Evolutionary conservation across 2,329 filamentous ascomycete genomes (phyloP).

Genomic region (Cladosporium sp.): DNA sequence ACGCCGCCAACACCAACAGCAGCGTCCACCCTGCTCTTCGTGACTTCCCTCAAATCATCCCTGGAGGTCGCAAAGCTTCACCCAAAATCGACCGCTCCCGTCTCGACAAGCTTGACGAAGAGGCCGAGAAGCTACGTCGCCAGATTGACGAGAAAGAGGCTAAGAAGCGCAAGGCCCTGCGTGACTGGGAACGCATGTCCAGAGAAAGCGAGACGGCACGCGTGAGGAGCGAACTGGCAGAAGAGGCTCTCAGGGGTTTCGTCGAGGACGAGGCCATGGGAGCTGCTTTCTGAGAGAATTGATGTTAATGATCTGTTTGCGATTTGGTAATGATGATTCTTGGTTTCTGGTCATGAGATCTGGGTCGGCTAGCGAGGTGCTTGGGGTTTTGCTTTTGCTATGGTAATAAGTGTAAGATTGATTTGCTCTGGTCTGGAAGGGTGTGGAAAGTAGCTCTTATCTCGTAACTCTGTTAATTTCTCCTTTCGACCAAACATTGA

Average conservation of each 20-base stretch:
- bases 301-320: conserved; percentile 7
- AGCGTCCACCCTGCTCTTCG: conserved; percentile 40
- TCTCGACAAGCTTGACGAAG: conserved; percentile 50
- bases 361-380: conserved; percentile 5
- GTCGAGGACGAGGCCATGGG: conserved; percentile 45
- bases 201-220: conserved; percentile 49
- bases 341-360: neutral
- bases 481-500: neutral
- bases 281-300: conserved; percentile 28
- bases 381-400: neutral
- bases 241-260: conserved; percentile 47
- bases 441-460: conserved; percentile 4
- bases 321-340: conserved; percentile 1
- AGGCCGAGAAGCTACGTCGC: conserved; percentile 48
- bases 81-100: conserved; percentile 47
- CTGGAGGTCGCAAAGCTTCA: conserved; percentile 47
- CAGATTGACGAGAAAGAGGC: conserved; percentile 51
- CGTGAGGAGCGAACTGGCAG: conserved; percentile 50
- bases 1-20: conserved; percentile 3
- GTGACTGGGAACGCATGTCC: conserved; percentile 51
- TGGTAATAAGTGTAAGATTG: neutral
- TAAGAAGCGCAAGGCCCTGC: conserved; percentile 45
- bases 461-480: neutral
- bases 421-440: neutral
- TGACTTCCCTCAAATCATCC: conserved; percentile 47